Conservation (phyloP, 495 filamentous ascomycete species). For the Hypoxylon lenormandii region DNA sequence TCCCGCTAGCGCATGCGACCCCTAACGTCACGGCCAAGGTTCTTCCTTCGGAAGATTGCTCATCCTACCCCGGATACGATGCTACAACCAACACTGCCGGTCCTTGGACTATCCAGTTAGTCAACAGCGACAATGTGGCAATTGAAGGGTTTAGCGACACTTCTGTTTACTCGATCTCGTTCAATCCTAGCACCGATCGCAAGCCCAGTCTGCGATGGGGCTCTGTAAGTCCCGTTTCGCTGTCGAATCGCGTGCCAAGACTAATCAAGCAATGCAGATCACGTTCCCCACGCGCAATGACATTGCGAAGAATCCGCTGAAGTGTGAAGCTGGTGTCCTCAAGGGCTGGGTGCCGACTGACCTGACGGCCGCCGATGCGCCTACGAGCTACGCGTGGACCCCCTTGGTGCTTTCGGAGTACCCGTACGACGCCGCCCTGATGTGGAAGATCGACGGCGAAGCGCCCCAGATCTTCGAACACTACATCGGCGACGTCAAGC, state of each 20-base stretch:
- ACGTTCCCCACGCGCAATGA: constrained; percentile 40
- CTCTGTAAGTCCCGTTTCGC: constrained; percentile 34
- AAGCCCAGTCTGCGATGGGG: constrained; percentile 48
- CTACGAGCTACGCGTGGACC: constrained; percentile 40
- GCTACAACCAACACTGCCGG: constrained; percentile 48
- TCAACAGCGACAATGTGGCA: constrained; percentile 45
- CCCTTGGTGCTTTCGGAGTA: constrained; percentile 37
- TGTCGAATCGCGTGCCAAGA: background rate
- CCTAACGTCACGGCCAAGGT: constrained; percentile 45
- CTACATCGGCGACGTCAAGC: constrained; percentile 49
- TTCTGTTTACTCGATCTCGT: constrained; percentile 38
- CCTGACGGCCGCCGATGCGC: constrained; percentile 38
- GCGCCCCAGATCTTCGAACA: constrained; percentile 48
- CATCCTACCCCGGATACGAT: constrained; percentile 49
- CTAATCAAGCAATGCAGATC: constrained; percentile 26
- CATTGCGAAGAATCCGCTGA: constrained; percentile 35
- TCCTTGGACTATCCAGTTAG: constrained; percentile 46
- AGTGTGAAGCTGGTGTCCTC: constrained; percentile 36
- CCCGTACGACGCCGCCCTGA: constrained; percentile 45
- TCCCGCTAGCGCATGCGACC: constrained; percentile 38
- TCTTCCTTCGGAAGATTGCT: constrained; percentile 42
- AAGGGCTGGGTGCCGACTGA: constrained; percentile 33
- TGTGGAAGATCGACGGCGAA: constrained; percentile 46
- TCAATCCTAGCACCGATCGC: constrained; percentile 26
- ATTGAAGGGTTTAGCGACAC: constrained; percentile 51